Conservation (phyloP, 805 yeast genomes). For the Metschnikowia borealis region DNA sequence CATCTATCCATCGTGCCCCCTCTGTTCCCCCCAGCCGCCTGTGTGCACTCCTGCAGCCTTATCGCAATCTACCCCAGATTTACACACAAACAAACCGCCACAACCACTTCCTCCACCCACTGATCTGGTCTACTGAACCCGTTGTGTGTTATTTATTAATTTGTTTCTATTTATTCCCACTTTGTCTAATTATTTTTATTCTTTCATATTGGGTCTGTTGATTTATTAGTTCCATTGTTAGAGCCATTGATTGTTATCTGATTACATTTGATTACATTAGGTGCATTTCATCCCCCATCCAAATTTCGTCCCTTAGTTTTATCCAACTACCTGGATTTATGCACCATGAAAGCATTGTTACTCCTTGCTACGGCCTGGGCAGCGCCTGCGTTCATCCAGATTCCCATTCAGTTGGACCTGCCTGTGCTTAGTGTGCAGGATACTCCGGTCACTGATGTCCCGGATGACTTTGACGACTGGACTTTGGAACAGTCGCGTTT, state of each 20-base stretch:
- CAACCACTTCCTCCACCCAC: not conserved
- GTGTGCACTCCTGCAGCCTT: not conserved
- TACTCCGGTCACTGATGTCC: not conserved
- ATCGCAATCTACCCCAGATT: conserved; percentile 4
- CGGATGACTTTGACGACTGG: conserved; percentile 35
- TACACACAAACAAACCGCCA: not conserved
- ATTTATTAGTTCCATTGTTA: too few species aligned
- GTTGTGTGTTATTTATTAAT: not conserved
- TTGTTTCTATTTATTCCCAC: too few species aligned
- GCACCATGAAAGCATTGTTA: not conserved
- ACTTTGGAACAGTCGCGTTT: conserved; percentile 36
- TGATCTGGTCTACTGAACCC: not conserved
- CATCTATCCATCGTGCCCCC: too few species aligned
- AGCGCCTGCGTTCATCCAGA: not conserved
- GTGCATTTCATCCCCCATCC: too few species aligned
- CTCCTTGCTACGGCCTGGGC: not conserved
- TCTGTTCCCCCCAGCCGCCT: not conserved
- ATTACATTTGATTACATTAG: too few species aligned
- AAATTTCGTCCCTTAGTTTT: too few species aligned
- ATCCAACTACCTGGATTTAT: not conserved
- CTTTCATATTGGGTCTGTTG: too few species aligned
- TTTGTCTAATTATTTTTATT: too few species aligned
- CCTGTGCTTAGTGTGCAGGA: not conserved
- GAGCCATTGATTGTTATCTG: too few species aligned
- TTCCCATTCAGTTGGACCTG: not conserved